Conservation (phyloP, 2,329 filamentous ascomycete genomes). For the Epicoccum nigrum region DNA sequence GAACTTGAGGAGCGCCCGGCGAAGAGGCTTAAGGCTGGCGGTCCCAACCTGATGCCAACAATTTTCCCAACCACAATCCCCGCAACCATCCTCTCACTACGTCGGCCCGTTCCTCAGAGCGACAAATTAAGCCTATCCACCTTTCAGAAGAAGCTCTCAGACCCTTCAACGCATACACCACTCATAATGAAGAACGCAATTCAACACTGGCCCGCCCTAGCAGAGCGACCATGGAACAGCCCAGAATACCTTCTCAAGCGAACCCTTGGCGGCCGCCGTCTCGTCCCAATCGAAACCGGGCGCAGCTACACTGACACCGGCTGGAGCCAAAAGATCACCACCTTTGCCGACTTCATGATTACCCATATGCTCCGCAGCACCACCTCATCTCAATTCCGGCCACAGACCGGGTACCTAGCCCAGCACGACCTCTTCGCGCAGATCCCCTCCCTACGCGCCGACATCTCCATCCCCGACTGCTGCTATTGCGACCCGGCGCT, state of each 20-base stretch:
- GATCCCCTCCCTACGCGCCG: conserved; percentile 74
- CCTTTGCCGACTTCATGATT: conserved; percentile 73
- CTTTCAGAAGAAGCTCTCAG: conserved; percentile 39
- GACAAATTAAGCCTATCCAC: conserved; percentile 25
- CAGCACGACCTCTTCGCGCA: conserved; percentile 89
- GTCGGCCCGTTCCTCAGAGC: conserved; percentile 29
- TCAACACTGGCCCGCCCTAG: conserved; percentile 78
- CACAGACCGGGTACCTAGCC: conserved; percentile 77
- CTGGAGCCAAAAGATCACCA: conserved; percentile 83
- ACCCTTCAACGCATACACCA: conserved; percentile 51
- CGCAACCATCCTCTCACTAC: conserved; percentile 17
- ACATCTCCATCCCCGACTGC: conserved; percentile 82
- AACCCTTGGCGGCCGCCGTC: conserved; percentile 76
- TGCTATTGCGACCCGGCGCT: conserved; percentile 71
- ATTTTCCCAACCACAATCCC: conserved; percentile 26
- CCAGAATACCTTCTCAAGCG: conserved; percentile 73
- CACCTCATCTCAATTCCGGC: neutral
- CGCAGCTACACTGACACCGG: conserved; percentile 83
- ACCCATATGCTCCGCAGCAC: conserved; percentile 59
- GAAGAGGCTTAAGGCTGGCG: conserved; percentile 25
- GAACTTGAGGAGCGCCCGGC: conserved; percentile 15
- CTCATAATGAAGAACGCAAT: conserved; percentile 72
- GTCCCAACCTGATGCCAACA: conserved; percentile 4
- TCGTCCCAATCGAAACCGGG: conserved; percentile 87
- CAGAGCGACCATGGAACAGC: conserved; percentile 71